Percentiles rank a stretch among this genome's conserved stretches.
These are phyloP conservation scores for Apiospora sp. DNA, from an alignment of 2,329 filamentous ascomycete species.

Conservation along the genomic window DNA sequence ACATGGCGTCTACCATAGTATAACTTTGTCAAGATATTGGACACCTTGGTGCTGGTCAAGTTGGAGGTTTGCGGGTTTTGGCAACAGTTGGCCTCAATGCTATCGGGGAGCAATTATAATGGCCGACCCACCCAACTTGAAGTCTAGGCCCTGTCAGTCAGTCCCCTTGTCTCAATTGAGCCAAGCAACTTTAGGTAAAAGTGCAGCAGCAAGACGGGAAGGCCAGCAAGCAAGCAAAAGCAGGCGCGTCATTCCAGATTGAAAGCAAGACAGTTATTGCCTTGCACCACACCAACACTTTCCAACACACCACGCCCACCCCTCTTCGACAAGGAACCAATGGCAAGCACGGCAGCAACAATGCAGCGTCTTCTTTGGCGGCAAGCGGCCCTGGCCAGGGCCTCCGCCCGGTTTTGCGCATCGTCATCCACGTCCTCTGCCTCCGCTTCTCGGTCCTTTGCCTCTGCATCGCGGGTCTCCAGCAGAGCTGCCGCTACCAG, in stretches of 20 bases:
- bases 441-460: slow-evolving; percentile 22
- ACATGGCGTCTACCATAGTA: too few species aligned
- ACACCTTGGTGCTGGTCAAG: neutral
- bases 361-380: slow-evolving; percentile 37
- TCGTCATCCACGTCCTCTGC: neutral
- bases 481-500: slow-evolving; percentile 18
- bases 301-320: neutral
- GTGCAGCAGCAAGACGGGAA: neutral
- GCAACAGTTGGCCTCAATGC: neutral
- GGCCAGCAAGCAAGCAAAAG: slow-evolving; percentile 5
- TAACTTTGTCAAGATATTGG: too few species aligned
- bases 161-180: slow-evolving; percentile 1
- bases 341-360: slow-evolving; percentile 30
- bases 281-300: slow-evolving; percentile 10
- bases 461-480: slow-evolving; percentile 20
- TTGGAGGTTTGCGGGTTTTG: neutral
- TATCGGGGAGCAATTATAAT: neutral
- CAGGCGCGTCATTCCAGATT: neutral
- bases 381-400: slow-evolving; percentile 27
- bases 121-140: neutral
- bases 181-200: neutral
- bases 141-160: neutral
- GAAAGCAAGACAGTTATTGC: neutral
- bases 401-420: slow-evolving; percentile 31
- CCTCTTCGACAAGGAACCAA: slow-evolving; percentile 31